Base-by-base conservation (phyloP, 78 protist genomes). In the Dictyostelium capitatum region DNA sequence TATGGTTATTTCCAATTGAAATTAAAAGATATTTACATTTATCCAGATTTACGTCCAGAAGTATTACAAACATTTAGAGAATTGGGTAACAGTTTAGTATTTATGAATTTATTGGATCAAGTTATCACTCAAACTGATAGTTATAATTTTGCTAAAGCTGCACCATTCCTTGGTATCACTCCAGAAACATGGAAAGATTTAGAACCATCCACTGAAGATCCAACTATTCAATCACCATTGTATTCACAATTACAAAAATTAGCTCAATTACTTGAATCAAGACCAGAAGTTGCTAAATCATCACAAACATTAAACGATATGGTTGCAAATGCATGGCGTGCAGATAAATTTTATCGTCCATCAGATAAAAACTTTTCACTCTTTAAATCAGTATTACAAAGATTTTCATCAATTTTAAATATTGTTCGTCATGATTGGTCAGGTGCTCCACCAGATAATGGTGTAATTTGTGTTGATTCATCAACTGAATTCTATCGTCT, bases 1-100 rank as follows among this genome's bases (percentile, higher is more conserved):
- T 75, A 72, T 57, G 94, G 92, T 78, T 97, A 64, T 87, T 97
- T 79, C 93, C 91, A 94, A 57, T 23, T 83, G 20, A 81, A 84
- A 78, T 74, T 97, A 14, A 41, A 53, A 32, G 96, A 75, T 25
- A 79, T 97, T 79, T 48, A 81, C 30, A 62, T 62, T 28, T 97
- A 97, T 73, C 94, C 83, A 6, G 98, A 96, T 62, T 53, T 97
- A 11, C 75, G 95, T 72, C 70, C 97, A n/a, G 97, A 94, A 28
- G 98, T 97, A 43, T 23, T 97, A 9, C 97, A 97, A 51, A 28
- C 47, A 37, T 97, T 97, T 83, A 67, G 98, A n/a, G 96, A 91
- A 53, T 47, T 97, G 28, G 98, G 98, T 37, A 97, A 97, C 80
- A 30, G 59, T 23, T 6, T 97, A 25, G 70, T 79, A 9, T 48